Evolutionary conservation across 2,329 filamentous ascomycete genomes (phyloP).

Genomic region (Samsoniella hepiali): DNA sequence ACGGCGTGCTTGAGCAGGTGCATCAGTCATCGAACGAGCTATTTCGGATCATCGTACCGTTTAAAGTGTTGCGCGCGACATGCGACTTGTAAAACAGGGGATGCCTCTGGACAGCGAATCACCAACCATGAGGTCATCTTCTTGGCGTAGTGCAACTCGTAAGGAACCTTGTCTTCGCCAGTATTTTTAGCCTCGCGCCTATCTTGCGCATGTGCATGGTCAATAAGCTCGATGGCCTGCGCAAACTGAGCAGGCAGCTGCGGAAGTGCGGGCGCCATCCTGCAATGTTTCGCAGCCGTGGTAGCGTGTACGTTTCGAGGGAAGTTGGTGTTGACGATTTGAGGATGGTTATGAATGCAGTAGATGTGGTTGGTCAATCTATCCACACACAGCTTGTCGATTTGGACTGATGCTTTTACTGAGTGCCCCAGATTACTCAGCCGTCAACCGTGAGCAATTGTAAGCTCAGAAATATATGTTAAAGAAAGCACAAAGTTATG

Average conservation of each 20-base stretch:
- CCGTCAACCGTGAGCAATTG: background rate
- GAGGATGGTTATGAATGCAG: background rate
- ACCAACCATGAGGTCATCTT: constrained; percentile 75
- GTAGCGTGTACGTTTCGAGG: background rate
- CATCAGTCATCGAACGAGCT: background rate
- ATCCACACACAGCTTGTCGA: background rate
- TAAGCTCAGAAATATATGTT: background rate
- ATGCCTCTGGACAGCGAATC: constrained; percentile 57
- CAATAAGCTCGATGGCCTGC: constrained; percentile 64
- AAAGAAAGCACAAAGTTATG: background rate
- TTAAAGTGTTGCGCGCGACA: constrained; percentile 82
- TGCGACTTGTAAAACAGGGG: constrained; percentile 67
- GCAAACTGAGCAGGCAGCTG: constrained; percentile 40
- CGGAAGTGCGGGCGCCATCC: constrained; percentile 23
- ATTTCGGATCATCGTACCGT: constrained; percentile 39
- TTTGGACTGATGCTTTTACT: background rate
- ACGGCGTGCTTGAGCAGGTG: background rate
- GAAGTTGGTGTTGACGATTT: background rate
- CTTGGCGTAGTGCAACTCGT: constrained; percentile 78
- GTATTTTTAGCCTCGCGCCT: constrained; percentile 30
- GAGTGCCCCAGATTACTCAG: constrained; percentile 3
- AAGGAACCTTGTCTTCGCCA: constrained; percentile 51
- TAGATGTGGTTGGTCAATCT: background rate
- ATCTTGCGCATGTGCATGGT: constrained; percentile 54
- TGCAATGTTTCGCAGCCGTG: background rate